Percentiles rank a stretch among this genome's conserved stretches.
phyloP scores from a whole-genome alignment of 192 early-diverging fungal genomes.

The Podila verticillata region DNA sequence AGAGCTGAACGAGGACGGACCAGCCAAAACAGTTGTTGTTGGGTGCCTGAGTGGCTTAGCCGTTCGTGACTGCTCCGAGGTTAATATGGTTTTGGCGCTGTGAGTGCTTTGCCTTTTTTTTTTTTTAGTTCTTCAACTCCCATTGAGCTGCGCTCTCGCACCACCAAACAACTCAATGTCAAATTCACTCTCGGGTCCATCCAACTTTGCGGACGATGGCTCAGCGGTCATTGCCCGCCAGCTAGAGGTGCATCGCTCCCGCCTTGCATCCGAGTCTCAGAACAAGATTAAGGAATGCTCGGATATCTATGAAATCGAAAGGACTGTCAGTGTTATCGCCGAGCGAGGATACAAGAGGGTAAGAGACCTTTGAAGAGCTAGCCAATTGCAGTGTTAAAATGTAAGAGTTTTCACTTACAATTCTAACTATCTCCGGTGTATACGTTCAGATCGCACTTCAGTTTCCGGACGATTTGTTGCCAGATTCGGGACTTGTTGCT shows the following conservation, averaged over 20 bases:
- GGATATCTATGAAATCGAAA: conserved; percentile 69
- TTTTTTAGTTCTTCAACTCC: not conserved
- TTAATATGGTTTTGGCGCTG: not conserved
- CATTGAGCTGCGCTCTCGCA: not conserved
- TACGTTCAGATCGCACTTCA: conserved; percentile 77
- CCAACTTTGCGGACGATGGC: conserved; percentile 76
- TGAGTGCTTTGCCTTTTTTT: not conserved
- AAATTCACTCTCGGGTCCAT: conserved; percentile 60
- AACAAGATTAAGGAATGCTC: conserved; percentile 52
- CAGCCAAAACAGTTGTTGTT: conserved; percentile 25
- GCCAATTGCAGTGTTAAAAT: no score
- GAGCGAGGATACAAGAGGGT: conserved; percentile 57
- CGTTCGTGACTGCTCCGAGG: not conserved
- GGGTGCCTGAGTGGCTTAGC: not conserved
- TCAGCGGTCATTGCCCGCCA: conserved; percentile 67
- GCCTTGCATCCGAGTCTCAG: conserved; percentile 22
- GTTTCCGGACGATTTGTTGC: conserved; percentile 92
- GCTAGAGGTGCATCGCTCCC: conserved; percentile 48
- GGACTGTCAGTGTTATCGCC: conserved; percentile 63
- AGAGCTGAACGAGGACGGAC: no score
- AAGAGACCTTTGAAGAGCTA: not conserved
- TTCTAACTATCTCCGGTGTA: no score
- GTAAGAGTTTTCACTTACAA: no score
- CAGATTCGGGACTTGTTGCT: conserved; percentile 73
- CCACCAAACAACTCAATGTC: conserved; percentile 11